Evolutionary conservation across 495 filamentous ascomycete genomes (phyloP).

Genomic region (Aspergillus campestris): DNA sequence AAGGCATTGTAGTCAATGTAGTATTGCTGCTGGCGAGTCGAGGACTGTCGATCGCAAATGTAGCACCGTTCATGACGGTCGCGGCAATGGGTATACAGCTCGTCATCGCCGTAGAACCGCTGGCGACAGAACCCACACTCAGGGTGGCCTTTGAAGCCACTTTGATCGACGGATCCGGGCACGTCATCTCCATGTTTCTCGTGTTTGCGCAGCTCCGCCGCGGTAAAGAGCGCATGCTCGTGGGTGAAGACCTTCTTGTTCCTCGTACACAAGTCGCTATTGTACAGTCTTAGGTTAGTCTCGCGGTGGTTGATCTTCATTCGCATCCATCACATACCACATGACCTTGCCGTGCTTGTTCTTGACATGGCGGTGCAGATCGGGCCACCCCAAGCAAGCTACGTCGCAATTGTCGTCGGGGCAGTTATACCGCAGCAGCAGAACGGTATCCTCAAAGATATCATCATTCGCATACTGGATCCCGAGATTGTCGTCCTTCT

Average conservation of each 20-base stretch:
- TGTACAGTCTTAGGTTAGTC: neutral
- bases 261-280: conserved; percentile 75
- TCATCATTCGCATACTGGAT: conserved; percentile 81
- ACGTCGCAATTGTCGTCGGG: conserved; percentile 78
- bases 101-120: conserved; percentile 92
- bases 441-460: conserved; percentile 77
- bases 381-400: conserved; percentile 86
- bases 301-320: too few species aligned
- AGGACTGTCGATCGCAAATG: conserved; percentile 73
- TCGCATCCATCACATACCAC: conserved; percentile 49
- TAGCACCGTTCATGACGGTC: conserved; percentile 92
- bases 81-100: conserved; percentile 86
- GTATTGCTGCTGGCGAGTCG: conserved; percentile 70
- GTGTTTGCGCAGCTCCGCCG: conserved; percentile 72
- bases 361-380: conserved; percentile 86
- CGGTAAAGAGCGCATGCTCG: conserved; percentile 89
- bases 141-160: conserved; percentile 92
- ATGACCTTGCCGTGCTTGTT: conserved; percentile 74
- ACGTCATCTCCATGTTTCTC: conserved; percentile 87
- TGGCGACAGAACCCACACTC: conserved; percentile 87
- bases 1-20: conserved; percentile 79
- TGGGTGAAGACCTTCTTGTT: conserved; percentile 99
- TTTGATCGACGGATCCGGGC: conserved; percentile 85
- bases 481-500: conserved; percentile 72
- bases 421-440: conserved; percentile 93